Evolutionary conservation across 768 basidiomycete genomes (phyloP).

Genomic region (Termitomyces eurrhizus): DNA sequence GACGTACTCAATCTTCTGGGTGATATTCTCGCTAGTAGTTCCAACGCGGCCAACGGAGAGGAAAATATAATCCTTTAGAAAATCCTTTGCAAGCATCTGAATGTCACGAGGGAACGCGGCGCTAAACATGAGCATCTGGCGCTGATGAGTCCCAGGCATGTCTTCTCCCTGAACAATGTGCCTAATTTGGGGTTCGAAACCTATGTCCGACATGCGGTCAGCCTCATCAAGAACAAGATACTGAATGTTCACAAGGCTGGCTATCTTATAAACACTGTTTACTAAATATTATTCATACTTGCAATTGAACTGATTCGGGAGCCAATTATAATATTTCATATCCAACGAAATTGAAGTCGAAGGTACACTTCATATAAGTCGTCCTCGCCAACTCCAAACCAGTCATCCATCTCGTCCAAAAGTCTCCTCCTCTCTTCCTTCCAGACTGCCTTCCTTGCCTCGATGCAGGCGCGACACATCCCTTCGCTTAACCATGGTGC

Average conservation of each 20-base stretch:
- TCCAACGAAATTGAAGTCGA: too few relatives aligned
- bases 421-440: too few relatives aligned
- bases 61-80: slow-evolving; percentile 98
- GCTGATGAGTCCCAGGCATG: slow-evolving; percentile 89
- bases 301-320: too few relatives aligned
- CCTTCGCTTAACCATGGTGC: too few relatives aligned
- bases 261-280: too few relatives aligned
- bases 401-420: too few relatives aligned
- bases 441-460: too few relatives aligned
- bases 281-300: too few relatives aligned
- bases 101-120: slow-evolving; percentile 99
- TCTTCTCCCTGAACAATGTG: slow-evolving; percentile 97
- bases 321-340: too few relatives aligned
- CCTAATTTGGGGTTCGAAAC: slow-evolving; percentile 99
- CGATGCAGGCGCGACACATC: too few relatives aligned
- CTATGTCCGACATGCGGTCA: slow-evolving; percentile 99
- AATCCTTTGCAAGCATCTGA: slow-evolving; percentile 93
- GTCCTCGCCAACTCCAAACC: too few relatives aligned
- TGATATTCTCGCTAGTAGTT: slow-evolving; percentile 98
- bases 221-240: slow-evolving; percentile 99
- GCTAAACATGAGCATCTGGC: slow-evolving; percentile 99
- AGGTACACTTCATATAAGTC: too few relatives aligned
- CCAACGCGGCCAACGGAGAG: slow-evolving; percentile 98
- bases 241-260: slow-evolving; percentile 89
- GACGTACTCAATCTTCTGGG: slow-evolving; percentile 97